A percentile compares a stretch with the other conserved stretches of the same genome.
Conservation (phyloP, 345 rosid genomes). For the Acer campestre region DNA sequence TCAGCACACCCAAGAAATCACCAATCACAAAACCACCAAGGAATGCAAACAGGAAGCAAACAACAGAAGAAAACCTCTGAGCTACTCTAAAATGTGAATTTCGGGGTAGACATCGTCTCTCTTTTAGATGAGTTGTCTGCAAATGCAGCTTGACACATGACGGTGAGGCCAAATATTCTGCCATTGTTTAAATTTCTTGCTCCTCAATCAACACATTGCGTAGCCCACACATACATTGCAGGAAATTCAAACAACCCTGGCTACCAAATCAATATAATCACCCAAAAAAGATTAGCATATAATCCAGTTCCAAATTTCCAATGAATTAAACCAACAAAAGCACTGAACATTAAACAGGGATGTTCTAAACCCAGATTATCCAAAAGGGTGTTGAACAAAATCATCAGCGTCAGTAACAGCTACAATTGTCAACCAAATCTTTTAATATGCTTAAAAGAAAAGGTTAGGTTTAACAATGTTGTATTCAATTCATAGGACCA, state of each 20-base stretch:
- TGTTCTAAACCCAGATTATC: too few species aligned
- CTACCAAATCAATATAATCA: conserved; percentile 14
- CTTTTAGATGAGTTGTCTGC: conserved; percentile 30
- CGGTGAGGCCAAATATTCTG: conserved; percentile 45
- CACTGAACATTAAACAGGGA: neutral
- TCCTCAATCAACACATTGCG: conserved; percentile 35
- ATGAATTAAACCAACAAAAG: neutral
- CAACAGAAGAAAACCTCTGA: conserved; percentile 32
- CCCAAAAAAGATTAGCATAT: neutral
- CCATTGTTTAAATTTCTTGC: conserved; percentile 41
- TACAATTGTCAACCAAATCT: too few species aligned
- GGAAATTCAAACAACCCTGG: neutral
- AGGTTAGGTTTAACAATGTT: too few species aligned
- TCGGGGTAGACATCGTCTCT: conserved; percentile 18
- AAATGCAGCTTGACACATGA: conserved; percentile 46
- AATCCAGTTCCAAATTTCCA: neutral
- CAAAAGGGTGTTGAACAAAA: too few species aligned
- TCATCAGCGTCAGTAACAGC: too few species aligned
- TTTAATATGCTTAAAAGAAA: too few species aligned
- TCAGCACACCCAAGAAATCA: neutral
- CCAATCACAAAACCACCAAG: neutral
- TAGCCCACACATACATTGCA: neutral
- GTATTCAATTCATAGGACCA: too few species aligned
- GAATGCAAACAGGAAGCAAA: neutral
- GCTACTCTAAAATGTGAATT: conserved; percentile 30